These are phyloP conservation scores for Trichoderma sp. DNA, from an alignment of 2,329 filamentous ascomycete genomes.

Conservation along the genomic window DNA sequence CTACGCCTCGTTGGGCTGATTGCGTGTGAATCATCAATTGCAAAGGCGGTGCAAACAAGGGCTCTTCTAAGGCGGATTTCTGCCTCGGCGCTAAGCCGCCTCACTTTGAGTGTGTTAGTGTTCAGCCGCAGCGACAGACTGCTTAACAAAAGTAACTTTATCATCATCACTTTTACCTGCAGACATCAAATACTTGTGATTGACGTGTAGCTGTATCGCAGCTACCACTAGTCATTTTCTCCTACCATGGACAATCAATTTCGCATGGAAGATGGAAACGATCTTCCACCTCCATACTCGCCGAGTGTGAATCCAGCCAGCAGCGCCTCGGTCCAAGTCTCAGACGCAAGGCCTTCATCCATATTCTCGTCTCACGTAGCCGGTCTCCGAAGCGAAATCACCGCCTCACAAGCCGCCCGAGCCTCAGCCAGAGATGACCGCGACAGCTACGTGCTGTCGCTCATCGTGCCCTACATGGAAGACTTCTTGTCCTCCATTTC, in stretches of 20 bases:
- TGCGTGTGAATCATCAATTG: background rate
- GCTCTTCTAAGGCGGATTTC: background rate
- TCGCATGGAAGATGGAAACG: background rate
- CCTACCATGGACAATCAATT: background rate
- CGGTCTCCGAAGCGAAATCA: slow-evolving; percentile 41
- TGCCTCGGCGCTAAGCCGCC: background rate
- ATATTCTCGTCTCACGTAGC: slow-evolving; percentile 41
- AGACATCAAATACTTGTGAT: background rate
- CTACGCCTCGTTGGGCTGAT: background rate
- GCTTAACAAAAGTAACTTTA: background rate
- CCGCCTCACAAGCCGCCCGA: slow-evolving; percentile 36
- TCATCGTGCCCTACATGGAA: slow-evolving; percentile 45
- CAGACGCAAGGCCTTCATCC: slow-evolving; percentile 23
- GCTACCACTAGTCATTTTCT: background rate
- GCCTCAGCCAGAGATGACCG: slow-evolving; percentile 37
- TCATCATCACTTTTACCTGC: background rate
- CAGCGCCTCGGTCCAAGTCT: background rate
- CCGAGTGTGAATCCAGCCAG: background rate
- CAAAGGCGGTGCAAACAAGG: background rate
- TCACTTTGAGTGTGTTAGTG: background rate
- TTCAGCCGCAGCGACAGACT: background rate
- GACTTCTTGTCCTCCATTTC: slow-evolving; percentile 44
- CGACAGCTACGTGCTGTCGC: slow-evolving; percentile 43
- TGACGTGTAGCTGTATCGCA: background rate
- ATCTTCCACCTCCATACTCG: slow-evolving; percentile 17